phyloP scores from a whole-genome alignment of 1,284 basidiomycete genomes.

The Puccinia novopanici region DNA sequence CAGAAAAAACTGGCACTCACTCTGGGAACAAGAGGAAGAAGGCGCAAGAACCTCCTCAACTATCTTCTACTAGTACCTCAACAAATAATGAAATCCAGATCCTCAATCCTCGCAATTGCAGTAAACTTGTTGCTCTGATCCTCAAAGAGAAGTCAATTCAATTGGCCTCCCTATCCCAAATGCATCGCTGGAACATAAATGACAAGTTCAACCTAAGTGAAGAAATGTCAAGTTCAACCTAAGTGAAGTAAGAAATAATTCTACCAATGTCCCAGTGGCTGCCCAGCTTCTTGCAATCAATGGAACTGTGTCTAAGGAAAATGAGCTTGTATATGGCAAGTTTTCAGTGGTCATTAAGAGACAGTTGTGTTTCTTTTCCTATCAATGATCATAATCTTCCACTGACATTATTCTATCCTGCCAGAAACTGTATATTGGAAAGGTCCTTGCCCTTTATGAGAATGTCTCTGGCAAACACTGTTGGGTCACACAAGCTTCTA shows the following conservation, averaged over 20 bases:
- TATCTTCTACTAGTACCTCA: background rate
- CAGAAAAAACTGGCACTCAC: background rate
- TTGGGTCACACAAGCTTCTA: background rate
- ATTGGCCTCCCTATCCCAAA: background rate
- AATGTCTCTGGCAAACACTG: conserved; percentile 9
- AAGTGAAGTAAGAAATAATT: background rate
- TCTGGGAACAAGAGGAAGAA: conserved; percentile 4
- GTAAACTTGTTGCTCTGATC: conserved; percentile 11
- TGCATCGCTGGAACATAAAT: conserved; percentile 30
- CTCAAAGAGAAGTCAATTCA: background rate
- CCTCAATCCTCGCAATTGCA: conserved; percentile 10
- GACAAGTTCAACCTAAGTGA: no score
- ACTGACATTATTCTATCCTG: background rate
- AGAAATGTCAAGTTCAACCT: no score
- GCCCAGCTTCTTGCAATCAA: background rate
- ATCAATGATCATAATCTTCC: background rate
- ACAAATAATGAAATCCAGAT: background rate
- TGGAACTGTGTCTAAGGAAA: background rate
- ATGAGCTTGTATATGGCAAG: background rate
- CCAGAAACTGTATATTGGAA: conserved; percentile 21
- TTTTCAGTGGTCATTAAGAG: background rate
- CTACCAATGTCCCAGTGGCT: conserved; percentile 8
- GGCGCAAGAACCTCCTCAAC: no score
- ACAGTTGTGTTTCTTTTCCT: background rate
- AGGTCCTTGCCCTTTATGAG: conserved; percentile 1